These are phyloP conservation scores for Aspergillus asperescens DNA, from an alignment of 495 filamentous ascomycete genomes.

Conservation along the genomic window DNA sequence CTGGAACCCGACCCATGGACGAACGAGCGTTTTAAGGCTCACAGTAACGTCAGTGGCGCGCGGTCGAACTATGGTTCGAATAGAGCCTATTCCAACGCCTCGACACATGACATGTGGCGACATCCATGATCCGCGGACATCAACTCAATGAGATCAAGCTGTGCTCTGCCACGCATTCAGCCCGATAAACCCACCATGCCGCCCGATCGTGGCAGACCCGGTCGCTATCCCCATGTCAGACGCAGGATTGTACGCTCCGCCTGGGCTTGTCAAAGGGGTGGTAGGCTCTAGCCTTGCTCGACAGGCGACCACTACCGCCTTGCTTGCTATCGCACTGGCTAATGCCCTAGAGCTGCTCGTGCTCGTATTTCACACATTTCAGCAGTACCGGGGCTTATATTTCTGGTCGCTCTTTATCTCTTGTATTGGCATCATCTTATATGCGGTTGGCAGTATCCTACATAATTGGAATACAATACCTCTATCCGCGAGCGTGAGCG, in stretches of 20 bases:
- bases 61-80: too few relatives aligned
- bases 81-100: too few relatives aligned
- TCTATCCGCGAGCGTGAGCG: conserved; percentile 23
- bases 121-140: too few relatives aligned
- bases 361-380: conserved; percentile 41
- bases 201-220: too few relatives aligned
- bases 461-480: conserved; percentile 42
- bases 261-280: neutral
- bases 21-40: too few relatives aligned
- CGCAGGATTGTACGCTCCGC: neutral
- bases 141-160: too few relatives aligned
- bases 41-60: too few relatives aligned
- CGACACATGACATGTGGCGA: too few relatives aligned
- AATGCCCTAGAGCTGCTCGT: conserved; percentile 41
- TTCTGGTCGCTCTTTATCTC: conserved; percentile 45
- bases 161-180: too few relatives aligned
- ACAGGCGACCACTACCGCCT: conserved; percentile 32
- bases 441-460: conserved; percentile 48
- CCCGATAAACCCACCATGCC: too few relatives aligned
- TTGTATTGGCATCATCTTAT: conserved; percentile 42
- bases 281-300: neutral
- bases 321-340: conserved; percentile 37
- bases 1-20: too few relatives aligned
- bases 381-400: conserved; percentile 39
- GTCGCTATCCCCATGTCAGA: neutral